Percentiles rank a stretch among this genome's conserved stretches.
Evolutionary conservation across 2,329 filamentous ascomycete species (phyloP).

Genomic region (Davidsoniella neocaledoniae): DNA sequence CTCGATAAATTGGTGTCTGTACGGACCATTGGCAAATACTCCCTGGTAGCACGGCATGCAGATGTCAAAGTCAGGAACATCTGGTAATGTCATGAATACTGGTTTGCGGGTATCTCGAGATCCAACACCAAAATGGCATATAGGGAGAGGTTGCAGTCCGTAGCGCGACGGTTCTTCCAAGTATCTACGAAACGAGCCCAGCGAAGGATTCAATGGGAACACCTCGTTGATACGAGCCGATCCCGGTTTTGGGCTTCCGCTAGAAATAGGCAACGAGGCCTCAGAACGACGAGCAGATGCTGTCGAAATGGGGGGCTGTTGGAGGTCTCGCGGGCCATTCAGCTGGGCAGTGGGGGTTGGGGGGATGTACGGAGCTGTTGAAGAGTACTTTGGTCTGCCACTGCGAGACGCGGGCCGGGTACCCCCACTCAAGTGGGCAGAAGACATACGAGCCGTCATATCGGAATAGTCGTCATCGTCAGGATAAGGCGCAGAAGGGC

Average conservation of each 20-base stretch:
- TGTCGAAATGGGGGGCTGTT: slow-evolving; percentile 11
- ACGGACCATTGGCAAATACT: slow-evolving; percentile 52
- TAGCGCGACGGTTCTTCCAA: slow-evolving; percentile 34
- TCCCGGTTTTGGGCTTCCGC: neutral
- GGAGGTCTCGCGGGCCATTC: slow-evolving; percentile 15
- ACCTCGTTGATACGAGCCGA: neutral
- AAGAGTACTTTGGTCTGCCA: slow-evolving; percentile 8
- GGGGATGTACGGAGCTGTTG: neutral
- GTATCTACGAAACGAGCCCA: slow-evolving; percentile 33
- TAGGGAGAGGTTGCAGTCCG: slow-evolving; percentile 35
- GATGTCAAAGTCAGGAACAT: slow-evolving; percentile 56
- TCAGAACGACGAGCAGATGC: slow-evolving; percentile 8
- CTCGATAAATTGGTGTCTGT: slow-evolving; percentile 46
- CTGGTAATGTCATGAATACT: slow-evolving; percentile 58
- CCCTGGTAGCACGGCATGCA: slow-evolving; percentile 65
- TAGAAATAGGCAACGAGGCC: neutral
- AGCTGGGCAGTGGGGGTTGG: slow-evolving; percentile 8
- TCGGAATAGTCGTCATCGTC: slow-evolving; percentile 20
- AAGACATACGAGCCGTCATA: slow-evolving; percentile 11
- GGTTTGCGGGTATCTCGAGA: slow-evolving; percentile 50
- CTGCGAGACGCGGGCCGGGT: slow-evolving; percentile 5
- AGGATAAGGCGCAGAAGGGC: slow-evolving; percentile 20
- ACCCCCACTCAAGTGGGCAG: slow-evolving; percentile 13
- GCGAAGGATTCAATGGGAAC: slow-evolving; percentile 5
- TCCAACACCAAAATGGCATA: slow-evolving; percentile 34